These are phyloP conservation scores for Cyberlindnera xishuangbannaensis DNA, from an alignment of 805 yeast species.

Conservation along the genomic window DNA sequence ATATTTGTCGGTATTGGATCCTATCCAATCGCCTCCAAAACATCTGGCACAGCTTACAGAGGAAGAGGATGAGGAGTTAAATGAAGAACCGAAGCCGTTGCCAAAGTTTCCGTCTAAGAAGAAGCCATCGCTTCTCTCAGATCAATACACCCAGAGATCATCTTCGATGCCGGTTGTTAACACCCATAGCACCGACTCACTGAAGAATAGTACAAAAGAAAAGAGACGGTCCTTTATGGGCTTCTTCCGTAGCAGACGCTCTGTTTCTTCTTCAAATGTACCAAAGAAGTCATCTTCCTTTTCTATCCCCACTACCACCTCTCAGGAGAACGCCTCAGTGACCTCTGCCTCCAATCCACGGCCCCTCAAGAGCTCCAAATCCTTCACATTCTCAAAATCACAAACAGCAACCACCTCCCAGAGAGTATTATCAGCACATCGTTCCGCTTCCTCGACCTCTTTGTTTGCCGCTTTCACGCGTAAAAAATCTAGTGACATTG, in stretches of 20 bases:
- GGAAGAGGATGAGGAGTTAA: no score
- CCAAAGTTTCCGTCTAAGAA: no score
- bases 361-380: constrained; percentile 12
- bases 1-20: constrained; percentile 17
- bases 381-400: constrained; percentile 14
- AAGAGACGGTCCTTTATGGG: constrained; percentile 20
- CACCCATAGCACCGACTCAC: no score
- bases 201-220: no score
- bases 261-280: constrained; percentile 13
- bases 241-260: constrained; percentile 19
- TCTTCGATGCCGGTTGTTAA: constrained; percentile 20
- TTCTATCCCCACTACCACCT: no score
- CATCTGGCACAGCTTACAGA: no score
- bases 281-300: no score
- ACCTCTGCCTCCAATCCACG: no score
- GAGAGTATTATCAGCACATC: no score
- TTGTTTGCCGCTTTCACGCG: constrained; percentile 24
- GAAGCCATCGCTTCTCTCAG: constrained; percentile 5
- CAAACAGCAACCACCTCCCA: no score
- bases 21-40: no score
- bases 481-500: constrained; percentile 3
- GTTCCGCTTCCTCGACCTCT: constrained; percentile 23
- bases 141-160: constrained; percentile 20
- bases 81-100: constrained; percentile 8
- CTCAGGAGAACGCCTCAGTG: no score